phyloP scores from a whole-genome alignment of 257 asterid species.

The Solanum dulcamara region DNA sequence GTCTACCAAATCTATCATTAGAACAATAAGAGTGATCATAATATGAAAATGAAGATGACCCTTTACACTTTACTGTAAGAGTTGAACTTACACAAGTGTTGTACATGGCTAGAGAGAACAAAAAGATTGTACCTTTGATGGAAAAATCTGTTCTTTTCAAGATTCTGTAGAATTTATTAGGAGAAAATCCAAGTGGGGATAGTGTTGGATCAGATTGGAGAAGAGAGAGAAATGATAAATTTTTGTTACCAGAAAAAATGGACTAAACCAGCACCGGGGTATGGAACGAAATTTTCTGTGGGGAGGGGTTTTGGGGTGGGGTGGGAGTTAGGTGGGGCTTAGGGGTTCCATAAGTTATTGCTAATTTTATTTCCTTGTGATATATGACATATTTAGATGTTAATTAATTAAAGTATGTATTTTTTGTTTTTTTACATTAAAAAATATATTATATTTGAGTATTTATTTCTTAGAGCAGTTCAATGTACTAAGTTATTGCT shows the following conservation, averaged over 20 bases:
- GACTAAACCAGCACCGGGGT: background rate
- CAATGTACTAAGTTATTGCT: background rate
- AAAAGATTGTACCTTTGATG: background rate
- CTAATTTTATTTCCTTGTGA: fast-evolving
- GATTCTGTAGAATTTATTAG: background rate
- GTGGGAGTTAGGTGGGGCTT: background rate
- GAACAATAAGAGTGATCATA: conserved; percentile 27
- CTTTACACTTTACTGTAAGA: conserved; percentile 35
- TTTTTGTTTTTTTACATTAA: background rate
- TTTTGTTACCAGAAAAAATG: background rate
- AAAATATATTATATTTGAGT: background rate
- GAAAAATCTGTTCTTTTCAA: background rate
- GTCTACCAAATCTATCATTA: conserved; percentile 18
- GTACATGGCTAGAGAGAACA: conserved; percentile 33
- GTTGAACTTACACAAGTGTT: conserved; percentile 43
- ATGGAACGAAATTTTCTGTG: background rate
- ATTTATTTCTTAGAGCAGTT: background rate
- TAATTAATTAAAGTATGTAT: background rate
- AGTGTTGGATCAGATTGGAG: background rate
- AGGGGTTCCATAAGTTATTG: background rate
- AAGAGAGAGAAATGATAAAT: background rate
- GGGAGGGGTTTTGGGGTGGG: background rate
- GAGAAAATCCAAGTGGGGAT: background rate
- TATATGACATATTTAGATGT: background rate
- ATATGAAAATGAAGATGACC: conserved; percentile 31